Conservation (phyloP, 495 filamentous ascomycete genomes). For the Penicillium egyptiacum region DNA sequence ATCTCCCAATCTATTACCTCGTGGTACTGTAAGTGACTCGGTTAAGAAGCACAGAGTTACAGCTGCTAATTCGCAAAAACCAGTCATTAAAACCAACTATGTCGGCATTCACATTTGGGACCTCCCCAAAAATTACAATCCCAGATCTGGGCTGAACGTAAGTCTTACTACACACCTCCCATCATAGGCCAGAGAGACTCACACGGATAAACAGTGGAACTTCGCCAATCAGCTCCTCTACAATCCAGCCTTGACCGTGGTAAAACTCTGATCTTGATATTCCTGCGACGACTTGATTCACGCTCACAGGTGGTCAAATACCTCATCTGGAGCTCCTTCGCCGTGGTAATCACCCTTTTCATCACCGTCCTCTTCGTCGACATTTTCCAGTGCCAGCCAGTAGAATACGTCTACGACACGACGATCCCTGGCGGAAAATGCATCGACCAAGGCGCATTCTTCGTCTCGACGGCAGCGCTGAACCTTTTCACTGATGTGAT, state of each 20-base stretch:
- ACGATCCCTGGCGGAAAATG: constrained; percentile 40
- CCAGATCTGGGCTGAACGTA: constrained; percentile 23
- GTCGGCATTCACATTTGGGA: constrained; percentile 49
- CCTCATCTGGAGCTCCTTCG: constrained; percentile 44
- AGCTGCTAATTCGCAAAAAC: constrained; percentile 11
- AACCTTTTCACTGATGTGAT: constrained; percentile 50
- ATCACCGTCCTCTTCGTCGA: constrained; percentile 56
- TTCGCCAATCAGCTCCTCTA: constrained; percentile 62
- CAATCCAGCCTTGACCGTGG: constrained; percentile 60
- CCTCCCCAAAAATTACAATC: constrained; percentile 36
- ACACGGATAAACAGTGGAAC: constrained; percentile 30
- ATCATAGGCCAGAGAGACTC: neutral
- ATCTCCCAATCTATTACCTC: constrained; percentile 28
- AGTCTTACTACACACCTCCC: constrained; percentile 1
- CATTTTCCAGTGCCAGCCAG: constrained; percentile 56
- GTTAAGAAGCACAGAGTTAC: neutral
- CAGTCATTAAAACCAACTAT: constrained; percentile 55
- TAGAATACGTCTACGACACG: constrained; percentile 44
- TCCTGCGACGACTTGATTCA: constrained; percentile 49
- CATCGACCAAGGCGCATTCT: constrained; percentile 44
- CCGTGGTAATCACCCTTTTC: constrained; percentile 52
- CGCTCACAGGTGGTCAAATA: constrained; percentile 34
- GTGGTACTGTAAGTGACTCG: constrained; percentile 32
- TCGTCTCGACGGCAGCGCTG: constrained; percentile 42
- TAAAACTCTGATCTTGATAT: constrained; percentile 56